Base-by-base conservation (phyloP, 176 grass and related monocot genomes). In the Tillandsia fasciculata region DNA sequence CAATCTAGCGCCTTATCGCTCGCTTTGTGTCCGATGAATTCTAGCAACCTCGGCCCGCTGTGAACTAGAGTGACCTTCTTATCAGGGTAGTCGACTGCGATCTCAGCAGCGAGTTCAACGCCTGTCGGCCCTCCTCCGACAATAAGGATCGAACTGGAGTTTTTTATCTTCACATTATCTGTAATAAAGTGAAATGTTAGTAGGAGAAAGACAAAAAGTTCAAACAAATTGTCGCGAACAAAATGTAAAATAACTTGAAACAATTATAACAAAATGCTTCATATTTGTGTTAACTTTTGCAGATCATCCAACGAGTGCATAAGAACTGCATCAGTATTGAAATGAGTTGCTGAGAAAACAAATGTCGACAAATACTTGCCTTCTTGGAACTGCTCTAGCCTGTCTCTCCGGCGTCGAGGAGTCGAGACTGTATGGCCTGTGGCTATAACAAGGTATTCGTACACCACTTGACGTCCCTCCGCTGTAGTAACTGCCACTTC, bases 361-460 rank as follows among this genome's bases (percentile, higher is more conserved):
- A 42, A 8, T 42, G 33, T 42, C 33, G 33, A 42, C 33, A 42
- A 42, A 42, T 42, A 26, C 24, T 50, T 18, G 17, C 94, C 89
- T 99, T 81, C 74, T 73, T 93, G 77, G 56, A 93, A 90, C 66
- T 90, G 75, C 66, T 83, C 58, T 10, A 93, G 29, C 77, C 87
- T 99, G 13, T 90, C 86, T n/a, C 69, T 66, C 72, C 83, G 85
- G 74, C 63, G 82, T 57, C 26, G 64, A 50, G 93, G 86, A 67
- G 85, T 50, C 71, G 77, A 29, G 2, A 79, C 56, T 1, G 81
- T 75, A 80, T 93, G 89, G 7, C 94, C 87, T 51, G 89, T 84
- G 0, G 89, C 94, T 74, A 90, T 59, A 24, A 99, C 77, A 11
- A 99, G 94, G 66, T 80, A 93, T 83, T 93, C 84, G 51, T 87